Evolutionary conservation across 1,284 basidiomycete species (phyloP).

Genomic region (Bondarzewia mesenterica): DNA sequence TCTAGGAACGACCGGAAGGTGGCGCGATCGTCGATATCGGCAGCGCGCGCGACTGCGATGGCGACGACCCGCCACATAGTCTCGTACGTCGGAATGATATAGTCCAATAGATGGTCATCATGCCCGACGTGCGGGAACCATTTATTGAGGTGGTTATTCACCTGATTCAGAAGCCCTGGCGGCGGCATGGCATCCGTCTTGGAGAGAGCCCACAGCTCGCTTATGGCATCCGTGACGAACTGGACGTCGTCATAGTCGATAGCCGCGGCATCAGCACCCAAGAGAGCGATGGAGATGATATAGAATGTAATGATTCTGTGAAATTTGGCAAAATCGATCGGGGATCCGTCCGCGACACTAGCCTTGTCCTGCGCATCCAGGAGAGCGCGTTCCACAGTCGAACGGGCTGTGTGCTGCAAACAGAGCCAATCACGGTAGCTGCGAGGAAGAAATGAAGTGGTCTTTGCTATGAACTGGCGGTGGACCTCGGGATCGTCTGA

Average conservation of each 20-base stretch:
- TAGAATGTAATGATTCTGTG: background rate
- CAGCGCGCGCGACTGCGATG: slow-evolving; percentile 29
- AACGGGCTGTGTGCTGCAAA: background rate
- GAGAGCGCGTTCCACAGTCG: background rate
- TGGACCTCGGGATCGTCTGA: background rate
- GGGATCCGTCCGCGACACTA: too few species aligned
- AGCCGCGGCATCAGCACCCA: background rate
- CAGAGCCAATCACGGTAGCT: background rate
- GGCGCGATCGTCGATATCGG: slow-evolving; percentile 17
- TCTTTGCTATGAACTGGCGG: background rate
- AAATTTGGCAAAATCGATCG: background rate
- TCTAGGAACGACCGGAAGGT: slow-evolving; percentile 31
- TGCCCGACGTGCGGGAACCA: slow-evolving; percentile 29
- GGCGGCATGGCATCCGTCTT: slow-evolving; percentile 18
- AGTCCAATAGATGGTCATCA: slow-evolving; percentile 33
- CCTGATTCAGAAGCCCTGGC: slow-evolving; percentile 12
- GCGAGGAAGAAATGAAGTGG: background rate
- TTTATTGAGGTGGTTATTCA: slow-evolving; percentile 22
- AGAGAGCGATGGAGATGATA: background rate
- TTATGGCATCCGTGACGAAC: slow-evolving; percentile 29
- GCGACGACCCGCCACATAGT: slow-evolving; percentile 56
- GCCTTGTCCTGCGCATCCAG: background rate
- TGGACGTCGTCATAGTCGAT: slow-evolving; percentile 19
- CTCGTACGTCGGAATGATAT: slow-evolving; percentile 51
- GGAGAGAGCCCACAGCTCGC: slow-evolving; percentile 32